These are phyloP conservation scores for Fomitopsis schrenkii DNA, from an alignment of 1,284 basidiomycete genomes.

Conservation along the genomic window DNA sequence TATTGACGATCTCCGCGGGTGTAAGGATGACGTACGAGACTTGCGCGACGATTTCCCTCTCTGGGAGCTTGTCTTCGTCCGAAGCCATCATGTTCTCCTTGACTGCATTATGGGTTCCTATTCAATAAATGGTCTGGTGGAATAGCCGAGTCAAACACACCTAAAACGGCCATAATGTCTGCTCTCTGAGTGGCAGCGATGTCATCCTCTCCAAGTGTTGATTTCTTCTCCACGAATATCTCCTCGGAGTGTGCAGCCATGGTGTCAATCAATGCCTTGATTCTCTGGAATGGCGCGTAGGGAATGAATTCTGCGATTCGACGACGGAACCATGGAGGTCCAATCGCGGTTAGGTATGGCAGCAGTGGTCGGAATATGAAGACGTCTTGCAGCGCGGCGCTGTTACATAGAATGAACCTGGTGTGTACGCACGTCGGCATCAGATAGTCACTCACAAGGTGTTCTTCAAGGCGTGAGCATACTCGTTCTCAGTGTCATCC, in stretches of 20 bases:
- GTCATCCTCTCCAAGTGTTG: conserved; percentile 11
- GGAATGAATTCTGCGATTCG: conserved; percentile 33
- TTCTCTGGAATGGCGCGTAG: conserved; percentile 26
- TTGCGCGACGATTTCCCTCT: conserved; percentile 16
- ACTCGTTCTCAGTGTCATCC: conserved; percentile 16
- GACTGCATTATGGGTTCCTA: conserved; percentile 1
- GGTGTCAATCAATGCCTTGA: conserved; percentile 18
- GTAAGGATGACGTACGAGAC: conserved; percentile 7
- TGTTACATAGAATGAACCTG: background rate
- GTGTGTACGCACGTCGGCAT: background rate
- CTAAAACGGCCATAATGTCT: conserved; percentile 22
- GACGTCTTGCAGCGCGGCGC: background rate
- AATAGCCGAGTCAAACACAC: conserved; percentile 10
- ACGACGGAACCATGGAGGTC: conserved; percentile 31
- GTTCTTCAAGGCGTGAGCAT: conserved; percentile 12
- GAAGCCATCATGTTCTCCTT: conserved; percentile 11
- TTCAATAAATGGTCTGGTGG: background rate
- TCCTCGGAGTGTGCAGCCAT: conserved; percentile 11
- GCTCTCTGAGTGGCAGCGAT: conserved; percentile 15
- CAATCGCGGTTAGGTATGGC: conserved; percentile 30
- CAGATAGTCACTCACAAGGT: background rate
- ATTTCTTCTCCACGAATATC: conserved; percentile 18
- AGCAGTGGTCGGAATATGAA: conserved; percentile 12
- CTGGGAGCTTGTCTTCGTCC: conserved; percentile 12
- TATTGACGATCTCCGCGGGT: background rate